Evolutionary conservation across 2,329 filamentous ascomycete species (phyloP).

Genomic region (Fusarium tuaranense): DNA sequence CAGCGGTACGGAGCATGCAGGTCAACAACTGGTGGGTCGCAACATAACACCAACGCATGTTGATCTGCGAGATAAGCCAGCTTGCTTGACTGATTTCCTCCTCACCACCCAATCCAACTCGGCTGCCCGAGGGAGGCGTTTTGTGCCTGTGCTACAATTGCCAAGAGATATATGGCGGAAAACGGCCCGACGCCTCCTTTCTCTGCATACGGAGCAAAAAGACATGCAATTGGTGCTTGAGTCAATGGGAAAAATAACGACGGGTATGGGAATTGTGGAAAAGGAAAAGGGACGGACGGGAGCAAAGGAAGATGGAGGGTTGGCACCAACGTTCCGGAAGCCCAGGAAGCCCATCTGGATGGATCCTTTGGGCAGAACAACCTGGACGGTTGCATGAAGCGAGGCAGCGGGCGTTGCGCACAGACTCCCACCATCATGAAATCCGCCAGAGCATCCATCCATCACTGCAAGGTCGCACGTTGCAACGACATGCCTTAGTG

Average conservation of each 20-base stretch:
- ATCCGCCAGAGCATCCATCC: constrained; percentile 10
- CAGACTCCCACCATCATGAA: constrained; percentile 37
- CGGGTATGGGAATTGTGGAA: constrained; percentile 6
- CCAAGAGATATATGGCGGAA: not conserved
- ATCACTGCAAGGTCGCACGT: constrained; percentile 29
- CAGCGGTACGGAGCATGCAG: constrained; percentile 23
- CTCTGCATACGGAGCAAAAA: not conserved
- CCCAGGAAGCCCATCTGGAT: not conserved
- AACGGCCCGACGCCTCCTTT: constrained; percentile 1
- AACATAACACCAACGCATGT: constrained; percentile 8
- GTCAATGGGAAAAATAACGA: constrained; percentile 7
- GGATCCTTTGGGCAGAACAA: constrained; percentile 5
- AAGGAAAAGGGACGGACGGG: constrained; percentile 14
- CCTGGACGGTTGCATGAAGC: constrained; percentile 18
- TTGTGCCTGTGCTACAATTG: constrained; percentile 2
- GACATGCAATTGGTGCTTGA: constrained; percentile 16
- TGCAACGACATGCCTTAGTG: constrained; percentile 35
- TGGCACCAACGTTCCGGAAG: constrained; percentile 20
- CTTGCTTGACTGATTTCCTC: not conserved
- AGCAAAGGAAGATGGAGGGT: constrained; percentile 14
- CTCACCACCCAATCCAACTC: constrained; percentile 8
- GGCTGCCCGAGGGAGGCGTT: not conserved
- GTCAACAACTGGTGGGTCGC: constrained; percentile 32
- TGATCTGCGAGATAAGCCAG: constrained; percentile 39
- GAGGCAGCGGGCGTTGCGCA: constrained; percentile 30